Conservation (phyloP, 495 filamentous ascomycete genomes). For the Saxispiralis lemnorum region DNA sequence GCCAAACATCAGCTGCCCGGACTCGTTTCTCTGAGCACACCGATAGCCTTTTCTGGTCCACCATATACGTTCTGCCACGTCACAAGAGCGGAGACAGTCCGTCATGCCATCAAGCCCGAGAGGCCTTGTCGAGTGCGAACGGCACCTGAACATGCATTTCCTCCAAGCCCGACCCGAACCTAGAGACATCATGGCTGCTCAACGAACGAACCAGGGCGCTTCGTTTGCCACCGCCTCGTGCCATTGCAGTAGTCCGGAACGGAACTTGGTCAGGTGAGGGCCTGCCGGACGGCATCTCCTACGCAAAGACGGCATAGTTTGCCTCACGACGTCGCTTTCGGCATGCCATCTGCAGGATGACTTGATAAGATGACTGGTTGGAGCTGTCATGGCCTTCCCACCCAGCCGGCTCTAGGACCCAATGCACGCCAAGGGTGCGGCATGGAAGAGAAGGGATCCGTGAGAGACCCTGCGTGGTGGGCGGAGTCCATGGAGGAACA, state of each 20-base stretch:
- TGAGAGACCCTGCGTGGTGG: neutral
- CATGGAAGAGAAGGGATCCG: neutral
- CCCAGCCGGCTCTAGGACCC: neutral
- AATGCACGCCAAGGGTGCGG: neutral
- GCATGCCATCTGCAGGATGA: neutral
- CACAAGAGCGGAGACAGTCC: too few species aligned
- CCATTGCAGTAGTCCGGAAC: constrained; percentile 10
- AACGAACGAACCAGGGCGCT: too few species aligned
- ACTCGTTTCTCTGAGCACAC: too few species aligned
- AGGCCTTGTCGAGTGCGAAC: too few species aligned
- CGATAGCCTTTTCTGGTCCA: too few species aligned
- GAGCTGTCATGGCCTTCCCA: neutral
- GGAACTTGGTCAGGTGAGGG: constrained; percentile 15
- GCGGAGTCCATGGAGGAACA: neutral
- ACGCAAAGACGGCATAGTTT: neutral
- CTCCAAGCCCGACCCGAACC: neutral
- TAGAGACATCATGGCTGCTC: neutral
- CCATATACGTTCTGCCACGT: too few species aligned
- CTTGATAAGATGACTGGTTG: constrained; percentile 12
- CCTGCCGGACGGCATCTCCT: neutral
- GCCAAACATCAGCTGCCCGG: too few species aligned
- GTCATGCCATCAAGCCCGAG: too few species aligned
- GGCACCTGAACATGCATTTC: too few species aligned
- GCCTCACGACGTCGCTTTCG: constrained; percentile 1
- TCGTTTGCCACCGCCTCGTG: constrained; percentile 4